phyloP scores from a whole-genome alignment of 1,284 basidiomycete species.

The Ustanciosporium gigantosporum region DNA sequence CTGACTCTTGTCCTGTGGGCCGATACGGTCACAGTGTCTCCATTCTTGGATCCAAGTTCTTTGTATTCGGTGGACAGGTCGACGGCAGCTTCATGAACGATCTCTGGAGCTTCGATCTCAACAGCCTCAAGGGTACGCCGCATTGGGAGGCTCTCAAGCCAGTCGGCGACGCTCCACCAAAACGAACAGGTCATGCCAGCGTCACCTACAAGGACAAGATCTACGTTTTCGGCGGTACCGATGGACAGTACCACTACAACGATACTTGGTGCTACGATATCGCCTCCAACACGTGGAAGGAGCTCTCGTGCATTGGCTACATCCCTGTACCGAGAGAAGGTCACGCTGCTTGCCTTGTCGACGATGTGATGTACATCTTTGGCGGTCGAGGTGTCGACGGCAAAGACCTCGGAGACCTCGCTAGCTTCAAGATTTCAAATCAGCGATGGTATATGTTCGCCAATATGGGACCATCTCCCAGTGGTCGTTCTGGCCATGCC shows the following conservation, averaged over 20 bases:
- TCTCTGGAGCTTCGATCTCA: constrained; percentile 91
- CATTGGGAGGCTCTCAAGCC: constrained; percentile 76
- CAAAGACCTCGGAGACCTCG: constrained; percentile 90
- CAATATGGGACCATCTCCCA: constrained; percentile 95
- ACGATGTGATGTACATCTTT: constrained; percentile 97
- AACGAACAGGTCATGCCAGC: constrained; percentile 89
- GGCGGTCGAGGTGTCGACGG: constrained; percentile 96
- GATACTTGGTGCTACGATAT: constrained; percentile 97
- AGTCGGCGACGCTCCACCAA: constrained; percentile 71
- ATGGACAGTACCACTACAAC: constrained; percentile 98
- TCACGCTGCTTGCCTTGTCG: constrained; percentile 92
- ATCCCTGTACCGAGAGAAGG: constrained; percentile 96
- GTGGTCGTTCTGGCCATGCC: constrained; percentile 87
- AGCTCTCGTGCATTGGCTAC: constrained; percentile 94
- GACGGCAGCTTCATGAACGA: constrained; percentile 83
- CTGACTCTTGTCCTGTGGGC: constrained; percentile 71
- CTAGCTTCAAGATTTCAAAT: constrained; percentile 87
- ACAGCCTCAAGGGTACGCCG: constrained; percentile 58
- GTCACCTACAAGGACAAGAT: constrained; percentile 84
- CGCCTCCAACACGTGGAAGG: constrained; percentile 80
- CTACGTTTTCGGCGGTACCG: constrained; percentile 90
- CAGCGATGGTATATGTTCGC: constrained; percentile 97
- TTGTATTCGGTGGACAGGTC: constrained; percentile 96
- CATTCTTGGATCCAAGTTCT: constrained; percentile 88
- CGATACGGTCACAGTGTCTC: constrained; percentile 94